A percentile compares a stretch with the other conserved stretches of the same genome.
Evolutionary conservation across 352 stramenopile genomes (phyloP).

Genomic region (Phytophthora vignae): DNA sequence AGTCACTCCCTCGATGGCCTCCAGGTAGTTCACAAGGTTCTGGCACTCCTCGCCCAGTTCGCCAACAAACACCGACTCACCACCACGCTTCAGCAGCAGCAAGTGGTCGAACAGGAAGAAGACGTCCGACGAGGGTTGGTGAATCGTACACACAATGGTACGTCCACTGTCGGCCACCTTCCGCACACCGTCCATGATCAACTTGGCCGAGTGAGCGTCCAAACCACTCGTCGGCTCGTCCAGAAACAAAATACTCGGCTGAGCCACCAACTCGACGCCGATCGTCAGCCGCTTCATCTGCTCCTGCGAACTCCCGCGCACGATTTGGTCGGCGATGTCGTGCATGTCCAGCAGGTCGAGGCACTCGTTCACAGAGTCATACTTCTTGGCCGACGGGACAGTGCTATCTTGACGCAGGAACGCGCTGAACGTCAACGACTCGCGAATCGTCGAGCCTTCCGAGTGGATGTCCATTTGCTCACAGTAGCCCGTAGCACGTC

Average conservation of each 20-base stretch:
- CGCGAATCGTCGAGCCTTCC: conserved; percentile 44
- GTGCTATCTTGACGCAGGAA: conserved; percentile 51
- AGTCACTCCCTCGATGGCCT: conserved; percentile 43
- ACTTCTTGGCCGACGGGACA: conserved; percentile 17
- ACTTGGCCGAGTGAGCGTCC: conserved; percentile 73
- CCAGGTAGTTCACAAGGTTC: conserved; percentile 58
- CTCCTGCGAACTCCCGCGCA: conserved; percentile 40
- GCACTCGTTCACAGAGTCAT: conserved; percentile 32
- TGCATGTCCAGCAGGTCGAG: conserved; percentile 41
- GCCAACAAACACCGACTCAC: conserved; percentile 82
- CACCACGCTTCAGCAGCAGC: conserved; percentile 64
- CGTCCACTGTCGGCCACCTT: conserved; percentile 68
- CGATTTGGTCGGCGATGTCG: conserved; percentile 34
- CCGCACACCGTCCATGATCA: conserved; percentile 77
- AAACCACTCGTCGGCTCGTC: conserved; percentile 61
- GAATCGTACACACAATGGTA: conserved; percentile 89
- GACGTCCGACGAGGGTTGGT: conserved; percentile 85
- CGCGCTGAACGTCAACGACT: conserved; percentile 86
- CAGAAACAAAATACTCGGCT: conserved; percentile 76
- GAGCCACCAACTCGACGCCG: conserved; percentile 85
- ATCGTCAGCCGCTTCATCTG: conserved; percentile 60
- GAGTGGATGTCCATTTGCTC: conserved; percentile 43
- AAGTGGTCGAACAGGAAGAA: conserved; percentile 86
- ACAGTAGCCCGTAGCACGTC: conserved; percentile 24
- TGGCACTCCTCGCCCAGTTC: conserved; percentile 59